Conservation (phyloP, 75 land plant genomes). For the Isoetes taiwanensis region DNA sequence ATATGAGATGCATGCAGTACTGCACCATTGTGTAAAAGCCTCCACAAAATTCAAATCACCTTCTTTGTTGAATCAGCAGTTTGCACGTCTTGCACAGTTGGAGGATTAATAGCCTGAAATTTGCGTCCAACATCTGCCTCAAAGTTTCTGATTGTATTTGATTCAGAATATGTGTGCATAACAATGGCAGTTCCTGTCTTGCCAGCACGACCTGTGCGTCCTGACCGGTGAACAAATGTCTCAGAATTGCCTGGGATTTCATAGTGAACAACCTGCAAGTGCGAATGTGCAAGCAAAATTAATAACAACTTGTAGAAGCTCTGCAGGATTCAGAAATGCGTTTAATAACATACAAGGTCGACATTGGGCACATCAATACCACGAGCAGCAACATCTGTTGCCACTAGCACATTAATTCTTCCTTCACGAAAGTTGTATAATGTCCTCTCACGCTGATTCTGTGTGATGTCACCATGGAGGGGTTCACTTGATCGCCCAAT, state of each 20-base stretch:
- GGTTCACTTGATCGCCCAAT: slow-evolving; percentile 54
- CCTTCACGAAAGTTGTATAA: slow-evolving; percentile 73
- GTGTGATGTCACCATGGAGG: slow-evolving; percentile 87
- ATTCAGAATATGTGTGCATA: slow-evolving; percentile 41
- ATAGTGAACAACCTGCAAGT: background rate
- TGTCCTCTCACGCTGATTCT: slow-evolving; percentile 75
- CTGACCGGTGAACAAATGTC: slow-evolving; percentile 62
- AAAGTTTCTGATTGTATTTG: background rate
- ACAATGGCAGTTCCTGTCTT: slow-evolving; percentile 76
- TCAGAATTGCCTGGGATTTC: slow-evolving; percentile 4
- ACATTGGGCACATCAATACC: slow-evolving; percentile 89
- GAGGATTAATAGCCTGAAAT: background rate
- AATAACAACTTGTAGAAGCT: background rate
- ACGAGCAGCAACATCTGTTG: slow-evolving; percentile 92
- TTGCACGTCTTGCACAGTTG: background rate
- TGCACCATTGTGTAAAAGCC: background rate
- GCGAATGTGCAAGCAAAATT: background rate
- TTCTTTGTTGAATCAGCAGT: background rate
- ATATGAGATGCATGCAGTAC: background rate
- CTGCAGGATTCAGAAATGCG: background rate
- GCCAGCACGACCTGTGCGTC: slow-evolving; percentile 97
- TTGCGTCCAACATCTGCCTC: background rate
- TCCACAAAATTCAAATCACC: background rate
- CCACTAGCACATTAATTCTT: slow-evolving; percentile 74
- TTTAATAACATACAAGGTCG: slow-evolving; percentile 44